Conservation (phyloP, 495 filamentous ascomycete genomes). For the Rhypophila decipiens region DNA sequence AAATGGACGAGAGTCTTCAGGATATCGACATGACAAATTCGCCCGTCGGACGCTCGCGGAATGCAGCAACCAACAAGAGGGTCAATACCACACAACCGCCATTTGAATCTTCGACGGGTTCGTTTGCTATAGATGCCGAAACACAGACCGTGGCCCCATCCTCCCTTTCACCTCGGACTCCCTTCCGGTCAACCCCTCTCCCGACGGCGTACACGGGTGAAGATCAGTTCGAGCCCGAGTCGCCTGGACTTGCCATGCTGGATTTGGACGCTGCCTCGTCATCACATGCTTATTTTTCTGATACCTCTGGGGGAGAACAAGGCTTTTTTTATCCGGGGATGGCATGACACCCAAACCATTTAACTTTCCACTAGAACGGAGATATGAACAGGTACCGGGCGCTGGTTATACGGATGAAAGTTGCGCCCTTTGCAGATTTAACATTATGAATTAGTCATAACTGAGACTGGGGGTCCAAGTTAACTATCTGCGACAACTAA, state of each 20-base stretch:
- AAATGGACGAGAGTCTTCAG: conserved; percentile 24
- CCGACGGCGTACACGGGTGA: background rate
- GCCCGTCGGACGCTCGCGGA: conserved; percentile 1
- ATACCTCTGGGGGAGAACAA: conserved; percentile 7
- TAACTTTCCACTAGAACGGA: no score
- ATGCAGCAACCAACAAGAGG: background rate
- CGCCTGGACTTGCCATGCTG: conserved; percentile 6
- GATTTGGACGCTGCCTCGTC: conserved; percentile 9
- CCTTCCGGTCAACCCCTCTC: no score
- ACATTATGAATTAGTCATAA: no score
- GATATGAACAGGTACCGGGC: no score
- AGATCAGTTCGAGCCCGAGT: background rate
- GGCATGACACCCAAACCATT: no score
- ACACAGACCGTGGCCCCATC: conserved; percentile 11
- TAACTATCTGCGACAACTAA: no score
- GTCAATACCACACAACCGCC: background rate
- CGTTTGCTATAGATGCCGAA: conserved; percentile 4
- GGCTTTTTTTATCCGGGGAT: conserved; percentile 8
- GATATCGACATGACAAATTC: conserved; percentile 20
- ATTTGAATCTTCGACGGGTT: background rate
- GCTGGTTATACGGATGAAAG: no score
- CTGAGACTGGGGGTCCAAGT: no score
- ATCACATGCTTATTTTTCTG: conserved; percentile 9
- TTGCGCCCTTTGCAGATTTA: no score
- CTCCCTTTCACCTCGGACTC: no score